A percentile compares a stretch with the other conserved stretches of the same genome.
These are phyloP conservation scores for Magnaporthales sp. DNA, from an alignment of 2,329 filamentous ascomycete species.

Conservation along the genomic window DNA sequence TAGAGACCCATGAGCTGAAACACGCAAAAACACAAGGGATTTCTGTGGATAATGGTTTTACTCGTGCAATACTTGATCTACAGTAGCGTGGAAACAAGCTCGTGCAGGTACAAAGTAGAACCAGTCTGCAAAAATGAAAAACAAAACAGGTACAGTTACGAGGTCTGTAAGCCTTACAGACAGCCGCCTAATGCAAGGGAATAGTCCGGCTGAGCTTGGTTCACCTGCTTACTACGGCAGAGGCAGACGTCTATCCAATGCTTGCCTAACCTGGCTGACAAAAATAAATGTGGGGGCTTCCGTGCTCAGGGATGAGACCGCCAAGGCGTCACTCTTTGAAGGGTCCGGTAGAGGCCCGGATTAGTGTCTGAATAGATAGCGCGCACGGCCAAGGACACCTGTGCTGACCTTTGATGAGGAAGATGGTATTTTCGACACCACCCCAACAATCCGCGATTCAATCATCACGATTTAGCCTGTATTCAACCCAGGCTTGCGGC, in stretches of 20 bases:
- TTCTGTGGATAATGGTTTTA: background rate
- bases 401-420: background rate
- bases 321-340: background rate
- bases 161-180: background rate
- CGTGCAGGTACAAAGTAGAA: background rate
- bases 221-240: background rate
- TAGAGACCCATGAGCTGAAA: background rate
- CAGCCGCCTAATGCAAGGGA: background rate
- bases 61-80: background rate
- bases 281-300: background rate
- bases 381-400: constrained; percentile 1
- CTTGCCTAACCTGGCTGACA: background rate
- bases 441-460: background rate
- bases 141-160: too few relatives aligned
- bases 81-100: background rate
- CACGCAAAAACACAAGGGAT: background rate
- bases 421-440: background rate
- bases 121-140: too few relatives aligned
- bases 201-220: background rate
- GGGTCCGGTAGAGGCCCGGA: background rate
- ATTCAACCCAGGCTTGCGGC: background rate
- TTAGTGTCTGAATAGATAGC: background rate
- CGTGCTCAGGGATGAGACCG: background rate
- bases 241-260: background rate
- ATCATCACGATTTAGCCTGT: background rate